Evolutionary conservation across 495 filamentous ascomycete species (phyloP), one percentile per base, ranked within the genome.

Genomic region (Neurospora sp.): DNA sequence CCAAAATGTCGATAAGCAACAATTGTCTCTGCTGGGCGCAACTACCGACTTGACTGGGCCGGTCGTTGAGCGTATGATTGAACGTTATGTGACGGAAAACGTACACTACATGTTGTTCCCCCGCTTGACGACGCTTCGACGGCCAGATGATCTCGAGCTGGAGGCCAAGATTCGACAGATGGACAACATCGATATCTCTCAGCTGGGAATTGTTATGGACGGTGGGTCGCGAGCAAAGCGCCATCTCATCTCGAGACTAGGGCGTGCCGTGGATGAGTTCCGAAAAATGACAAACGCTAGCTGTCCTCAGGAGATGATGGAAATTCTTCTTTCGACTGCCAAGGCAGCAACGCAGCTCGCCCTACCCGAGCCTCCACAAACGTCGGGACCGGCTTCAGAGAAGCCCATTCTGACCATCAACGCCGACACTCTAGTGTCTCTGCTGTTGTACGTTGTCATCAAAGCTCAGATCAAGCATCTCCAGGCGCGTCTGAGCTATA

Each of bases 31-130:
- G 31, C 88, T 99, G 17, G 96, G 94, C 8, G 91, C 94, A 8
- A 96, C 93, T 4, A 99, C 96, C 4, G 94, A 98, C 74, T 84
- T 99, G 17, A 98, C 96, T 3, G 96, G 96, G 0, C 93, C 94
- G 16, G 80, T 94, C 27, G 94, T 98, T 10, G 96, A 99, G 80
- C 89, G 92, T 39, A 86, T 98, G 72, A 97, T 99, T 75, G 96
- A 99, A 81, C 91, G 94, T 16, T 98, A 98, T 82, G 90, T 98
- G 40, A 89, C 92, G 3, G 96, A 98, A 77, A 95, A 98, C 80
- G 89, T 98, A 14, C 94, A 99, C 74, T 92, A 96, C 77, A 85
- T 92, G 14, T 84, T 94, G 31, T 88, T 98, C 35, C 94, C 95
- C 16, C 86, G 92, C 68, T 82, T 99, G 16, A 93, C 92, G 77